Percentiles rank a stretch among this genome's conserved stretches.
These are phyloP conservation scores for Pseudocercospora cruenta DNA, from an alignment of 2,329 filamentous ascomycete species.

Conservation along the genomic window DNA sequence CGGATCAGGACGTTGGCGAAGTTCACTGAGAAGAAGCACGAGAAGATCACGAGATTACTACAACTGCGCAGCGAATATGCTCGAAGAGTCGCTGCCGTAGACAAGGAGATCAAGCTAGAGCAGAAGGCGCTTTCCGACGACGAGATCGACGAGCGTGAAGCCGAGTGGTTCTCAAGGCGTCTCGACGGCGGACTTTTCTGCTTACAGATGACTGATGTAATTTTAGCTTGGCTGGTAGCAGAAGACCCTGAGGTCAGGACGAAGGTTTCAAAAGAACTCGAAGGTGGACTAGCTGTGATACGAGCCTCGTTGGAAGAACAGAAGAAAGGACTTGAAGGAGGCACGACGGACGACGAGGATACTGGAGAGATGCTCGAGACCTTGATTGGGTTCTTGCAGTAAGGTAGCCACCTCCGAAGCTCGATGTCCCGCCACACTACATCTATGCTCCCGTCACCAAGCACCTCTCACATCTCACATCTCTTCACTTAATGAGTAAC, in stretches of 20 bases:
- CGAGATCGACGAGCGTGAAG: constrained; percentile 63
- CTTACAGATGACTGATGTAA: constrained; percentile 79
- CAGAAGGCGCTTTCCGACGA: constrained; percentile 59
- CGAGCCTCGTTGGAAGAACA: constrained; percentile 69
- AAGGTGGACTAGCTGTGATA: constrained; percentile 67
- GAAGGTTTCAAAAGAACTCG: constrained; percentile 67
- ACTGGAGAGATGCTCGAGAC: constrained; percentile 69
- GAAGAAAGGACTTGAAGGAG: constrained; percentile 61
- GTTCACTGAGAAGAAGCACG: constrained; percentile 93
- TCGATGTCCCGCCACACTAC: background rate
- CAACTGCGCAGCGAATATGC: constrained; percentile 72
- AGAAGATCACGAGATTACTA: constrained; percentile 76
- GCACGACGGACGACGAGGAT: constrained; percentile 53
- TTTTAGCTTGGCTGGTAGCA: constrained; percentile 87
- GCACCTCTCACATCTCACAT: background rate
- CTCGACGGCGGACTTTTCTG: constrained; percentile 85
- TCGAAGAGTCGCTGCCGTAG: constrained; percentile 63
- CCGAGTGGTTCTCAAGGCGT: constrained; percentile 73
- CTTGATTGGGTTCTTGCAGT: constrained; percentile 44
- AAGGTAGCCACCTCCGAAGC: background rate
- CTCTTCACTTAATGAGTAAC: background rate
- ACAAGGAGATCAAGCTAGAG: constrained; percentile 64
- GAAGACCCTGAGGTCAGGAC: constrained; percentile 78
- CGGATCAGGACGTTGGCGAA: constrained; percentile 88
- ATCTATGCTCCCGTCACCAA: background rate